Evolutionary conservation across 306 rosid genomes (phyloP).

Genomic region (Quercus gilva): DNA sequence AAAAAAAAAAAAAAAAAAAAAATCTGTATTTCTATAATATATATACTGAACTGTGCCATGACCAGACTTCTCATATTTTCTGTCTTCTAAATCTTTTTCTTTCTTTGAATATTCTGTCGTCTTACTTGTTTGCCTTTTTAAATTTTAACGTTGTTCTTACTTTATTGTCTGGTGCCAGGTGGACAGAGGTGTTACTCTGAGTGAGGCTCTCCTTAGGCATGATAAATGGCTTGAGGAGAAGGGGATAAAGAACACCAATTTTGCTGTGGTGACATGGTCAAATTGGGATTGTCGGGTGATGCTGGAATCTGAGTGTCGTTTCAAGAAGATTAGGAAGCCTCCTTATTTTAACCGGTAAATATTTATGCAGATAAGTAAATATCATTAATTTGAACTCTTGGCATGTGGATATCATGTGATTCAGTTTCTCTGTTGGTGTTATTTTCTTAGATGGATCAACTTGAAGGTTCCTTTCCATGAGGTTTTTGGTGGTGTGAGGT

Average conservation of each 20-base stretch:
- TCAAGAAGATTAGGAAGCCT: slow-evolving; percentile 87
- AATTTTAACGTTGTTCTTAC: slow-evolving; percentile 12
- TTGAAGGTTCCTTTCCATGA: slow-evolving; percentile 73
- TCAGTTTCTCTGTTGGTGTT: slow-evolving; percentile 25
- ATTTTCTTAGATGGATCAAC: slow-evolving; percentile 81
- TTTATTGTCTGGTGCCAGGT: slow-evolving; percentile 50
- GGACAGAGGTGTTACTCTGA: slow-evolving; percentile 84
- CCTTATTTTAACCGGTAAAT: slow-evolving; percentile 86
- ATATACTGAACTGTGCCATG: neutral
- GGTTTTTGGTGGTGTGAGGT: slow-evolving; percentile 76
- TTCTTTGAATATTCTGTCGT: neutral
- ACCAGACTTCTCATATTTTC: slow-evolving; percentile 1
- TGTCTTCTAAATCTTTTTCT: neutral
- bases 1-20: neutral
- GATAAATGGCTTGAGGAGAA: slow-evolving; percentile 96
- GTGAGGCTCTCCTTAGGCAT: slow-evolving; percentile 91
- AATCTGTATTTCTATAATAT: neutral
- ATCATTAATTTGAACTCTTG: neutral
- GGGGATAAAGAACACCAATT: slow-evolving; percentile 81
- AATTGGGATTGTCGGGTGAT: slow-evolving; percentile 93
- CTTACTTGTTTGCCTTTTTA: neutral
- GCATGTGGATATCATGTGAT: slow-evolving; percentile 18
- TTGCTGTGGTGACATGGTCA: slow-evolving; percentile 97
- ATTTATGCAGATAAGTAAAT: slow-evolving; percentile 10
- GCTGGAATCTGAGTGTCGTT: slow-evolving; percentile 95